Evolutionary conservation across 2,329 filamentous ascomycete genomes (phyloP).

Genomic region (Penicillium sp.): DNA sequence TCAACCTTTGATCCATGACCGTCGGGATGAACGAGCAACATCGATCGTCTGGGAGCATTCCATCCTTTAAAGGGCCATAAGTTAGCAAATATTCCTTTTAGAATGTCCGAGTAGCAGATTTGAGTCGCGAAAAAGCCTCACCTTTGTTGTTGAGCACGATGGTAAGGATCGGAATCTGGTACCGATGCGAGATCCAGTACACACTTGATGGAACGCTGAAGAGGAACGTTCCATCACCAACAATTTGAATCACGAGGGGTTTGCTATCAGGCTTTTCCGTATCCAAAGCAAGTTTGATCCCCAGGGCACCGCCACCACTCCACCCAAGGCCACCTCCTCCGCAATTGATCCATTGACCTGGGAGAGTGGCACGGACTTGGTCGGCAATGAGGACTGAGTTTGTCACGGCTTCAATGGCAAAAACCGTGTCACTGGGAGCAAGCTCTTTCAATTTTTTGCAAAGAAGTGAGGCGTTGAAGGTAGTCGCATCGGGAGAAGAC

Average conservation of each 20-base stretch:
- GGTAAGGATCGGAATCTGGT: slow-evolving; percentile 65
- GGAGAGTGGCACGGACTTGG: slow-evolving; percentile 66
- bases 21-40: slow-evolving; percentile 66
- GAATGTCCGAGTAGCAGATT: no score
- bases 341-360: slow-evolving; percentile 78
- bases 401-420: slow-evolving; percentile 76
- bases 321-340: slow-evolving; percentile 79
- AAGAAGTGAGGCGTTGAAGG: slow-evolving; percentile 62
- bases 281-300: slow-evolving; percentile 67
- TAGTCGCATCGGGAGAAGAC: slow-evolving; percentile 58
- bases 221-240: slow-evolving; percentile 68
- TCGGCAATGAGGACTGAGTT: slow-evolving; percentile 68
- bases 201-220: slow-evolving; percentile 66
- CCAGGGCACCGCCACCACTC: slow-evolving; percentile 74
- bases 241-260: slow-evolving; percentile 59
- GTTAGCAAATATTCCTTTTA: not conserved
- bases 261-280: slow-evolving; percentile 43
- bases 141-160: slow-evolving; percentile 71
- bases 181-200: slow-evolving; percentile 68
- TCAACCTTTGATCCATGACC: slow-evolving; percentile 62
- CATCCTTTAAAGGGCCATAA: slow-evolving; percentile 40
- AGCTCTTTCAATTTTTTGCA: slow-evolving; percentile 57
- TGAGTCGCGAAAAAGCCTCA: not conserved
- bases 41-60: slow-evolving; percentile 64
- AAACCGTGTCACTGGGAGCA: slow-evolving; percentile 68